These are phyloP conservation scores for Berberis vulgaris DNA, from an alignment of 164 flowering plant genomes.

Conservation along the genomic window DNA sequence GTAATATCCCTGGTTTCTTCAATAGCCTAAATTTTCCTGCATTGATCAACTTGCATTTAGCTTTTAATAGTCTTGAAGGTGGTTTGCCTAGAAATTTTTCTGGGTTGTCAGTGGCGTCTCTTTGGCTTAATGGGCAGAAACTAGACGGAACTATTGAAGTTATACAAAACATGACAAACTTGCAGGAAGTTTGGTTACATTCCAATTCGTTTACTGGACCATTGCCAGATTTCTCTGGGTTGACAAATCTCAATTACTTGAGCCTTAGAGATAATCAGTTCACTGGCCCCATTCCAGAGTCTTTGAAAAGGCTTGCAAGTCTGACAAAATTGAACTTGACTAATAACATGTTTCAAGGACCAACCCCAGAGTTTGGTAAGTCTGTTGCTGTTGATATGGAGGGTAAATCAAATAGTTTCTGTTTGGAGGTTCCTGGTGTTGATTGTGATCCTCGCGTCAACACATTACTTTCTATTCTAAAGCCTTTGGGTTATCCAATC, in stretches of 20 bases:
- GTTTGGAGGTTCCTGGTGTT: slow-evolving; percentile 35
- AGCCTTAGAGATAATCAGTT: slow-evolving; percentile 67
- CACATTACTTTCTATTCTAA: slow-evolving; percentile 41
- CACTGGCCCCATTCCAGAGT: slow-evolving; percentile 74
- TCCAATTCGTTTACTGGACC: slow-evolving; percentile 72
- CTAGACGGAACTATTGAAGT: slow-evolving; percentile 61
- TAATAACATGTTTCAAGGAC: slow-evolving; percentile 83
- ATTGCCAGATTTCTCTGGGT: slow-evolving; percentile 62
- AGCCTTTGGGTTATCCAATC: slow-evolving; percentile 50
- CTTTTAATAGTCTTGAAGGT: slow-evolving; percentile 57
- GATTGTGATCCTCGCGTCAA: slow-evolving; percentile 55
- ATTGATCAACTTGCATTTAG: slow-evolving; percentile 47
- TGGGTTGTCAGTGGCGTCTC: slow-evolving; percentile 45
- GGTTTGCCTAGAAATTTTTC: slow-evolving; percentile 52
- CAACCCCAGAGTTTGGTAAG: slow-evolving; percentile 46
- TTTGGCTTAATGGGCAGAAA: slow-evolving; percentile 86
- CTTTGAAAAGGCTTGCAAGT: slow-evolving; percentile 39
- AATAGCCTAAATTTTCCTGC: slow-evolving; percentile 41
- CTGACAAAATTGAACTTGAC: slow-evolving; percentile 54
- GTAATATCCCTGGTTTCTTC: slow-evolving; percentile 56
- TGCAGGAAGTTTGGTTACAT: slow-evolving; percentile 78
- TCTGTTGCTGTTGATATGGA: slow-evolving; percentile 39
- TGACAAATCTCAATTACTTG: slow-evolving; percentile 38
- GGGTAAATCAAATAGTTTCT: slow-evolving; percentile 16
- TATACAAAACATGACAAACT: slow-evolving; percentile 56